Percentiles rank a stretch among this genome's conserved stretches.
These are phyloP conservation scores for Mycena citricolor DNA, from an alignment of 1,284 basidiomycete species.

Conservation along the genomic window DNA sequence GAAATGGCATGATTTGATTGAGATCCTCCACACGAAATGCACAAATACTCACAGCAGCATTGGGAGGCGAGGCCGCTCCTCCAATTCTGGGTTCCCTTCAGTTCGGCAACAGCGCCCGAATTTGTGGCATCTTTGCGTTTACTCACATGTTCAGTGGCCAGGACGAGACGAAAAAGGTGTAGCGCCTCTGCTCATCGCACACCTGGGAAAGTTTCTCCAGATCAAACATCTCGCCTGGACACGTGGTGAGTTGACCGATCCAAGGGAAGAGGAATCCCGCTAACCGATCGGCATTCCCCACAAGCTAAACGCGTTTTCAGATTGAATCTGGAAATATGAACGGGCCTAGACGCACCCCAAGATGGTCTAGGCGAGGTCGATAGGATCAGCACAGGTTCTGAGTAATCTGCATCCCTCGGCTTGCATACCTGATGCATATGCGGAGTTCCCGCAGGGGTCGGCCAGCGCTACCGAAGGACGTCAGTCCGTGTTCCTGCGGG, in stretches of 20 bases:
- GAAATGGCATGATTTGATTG: neutral
- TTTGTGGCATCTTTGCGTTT: constrained; percentile 3
- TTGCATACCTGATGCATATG: constrained; percentile 57
- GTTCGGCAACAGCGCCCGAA: neutral
- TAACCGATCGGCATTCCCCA: constrained; percentile 73
- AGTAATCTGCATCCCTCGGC: neutral
- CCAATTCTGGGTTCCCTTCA: constrained; percentile 45
- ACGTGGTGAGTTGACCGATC: constrained; percentile 4
- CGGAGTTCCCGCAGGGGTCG: constrained; percentile 41
- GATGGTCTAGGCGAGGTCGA: constrained; percentile 55
- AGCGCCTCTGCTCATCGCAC: constrained; percentile 57
- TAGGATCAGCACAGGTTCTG: too few relatives aligned
- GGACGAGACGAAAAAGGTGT: constrained; percentile 73
- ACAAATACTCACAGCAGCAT: constrained; percentile 56
- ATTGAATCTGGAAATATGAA: neutral
- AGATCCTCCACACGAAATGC: too few relatives aligned
- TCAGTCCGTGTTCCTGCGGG: constrained; percentile 2
- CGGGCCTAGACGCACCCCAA: constrained; percentile 45
- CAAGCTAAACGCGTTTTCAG: constrained; percentile 36
- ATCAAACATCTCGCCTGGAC: constrained; percentile 70
- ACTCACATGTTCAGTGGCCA: constrained; percentile 72
- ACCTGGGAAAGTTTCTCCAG: constrained; percentile 58
- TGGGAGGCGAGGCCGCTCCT: constrained; percentile 66
- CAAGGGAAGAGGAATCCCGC: constrained; percentile 17
- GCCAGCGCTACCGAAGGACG: constrained; percentile 49